A percentile compares a stretch with the other conserved stretches of the same genome.
Conservation (phyloP, 768 basidiomycete species). For the Auriscalpium microsporum region DNA sequence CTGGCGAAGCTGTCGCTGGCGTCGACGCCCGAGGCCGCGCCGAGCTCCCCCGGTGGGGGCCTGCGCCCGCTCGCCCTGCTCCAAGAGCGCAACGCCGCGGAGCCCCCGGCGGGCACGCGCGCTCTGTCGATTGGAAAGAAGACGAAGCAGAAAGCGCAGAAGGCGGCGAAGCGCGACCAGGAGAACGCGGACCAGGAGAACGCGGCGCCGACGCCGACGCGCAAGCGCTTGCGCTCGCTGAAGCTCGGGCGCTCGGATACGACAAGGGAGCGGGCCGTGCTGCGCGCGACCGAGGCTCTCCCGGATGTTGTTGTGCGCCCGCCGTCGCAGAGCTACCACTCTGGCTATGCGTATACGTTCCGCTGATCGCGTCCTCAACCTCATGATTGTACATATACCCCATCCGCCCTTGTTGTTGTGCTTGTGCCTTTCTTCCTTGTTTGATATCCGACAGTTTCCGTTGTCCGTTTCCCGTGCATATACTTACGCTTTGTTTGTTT, state of each 20-base stretch:
- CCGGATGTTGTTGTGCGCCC: conserved; percentile 57
- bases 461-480: not conserved
- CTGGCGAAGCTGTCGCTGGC: conserved; percentile 33
- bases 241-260: conserved; percentile 57
- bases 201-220: conserved; percentile 30
- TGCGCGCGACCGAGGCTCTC: conserved; percentile 47
- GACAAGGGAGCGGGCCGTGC: conserved; percentile 47
- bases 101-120: conserved; percentile 30
- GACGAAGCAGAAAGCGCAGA: conserved; percentile 29
- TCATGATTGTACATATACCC: not conserved
- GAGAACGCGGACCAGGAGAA: conserved; percentile 17
- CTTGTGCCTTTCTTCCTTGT: not conserved
- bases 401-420: not conserved
- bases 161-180: conserved; percentile 15
- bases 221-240: conserved; percentile 49
- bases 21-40: not conserved
- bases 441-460: not conserved
- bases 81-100: conserved; percentile 45
- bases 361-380: not conserved
- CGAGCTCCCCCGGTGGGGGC: conserved; percentile 29
- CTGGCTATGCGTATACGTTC: not conserved
- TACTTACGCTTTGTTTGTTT: not conserved
- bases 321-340: conserved; percentile 22
- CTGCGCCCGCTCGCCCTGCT: conserved; percentile 57
- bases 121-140: conserved; percentile 55